These are phyloP conservation scores for Microbotryum intermedium DNA, from an alignment of 1,284 basidiomycete genomes.

Conservation along the genomic window DNA sequence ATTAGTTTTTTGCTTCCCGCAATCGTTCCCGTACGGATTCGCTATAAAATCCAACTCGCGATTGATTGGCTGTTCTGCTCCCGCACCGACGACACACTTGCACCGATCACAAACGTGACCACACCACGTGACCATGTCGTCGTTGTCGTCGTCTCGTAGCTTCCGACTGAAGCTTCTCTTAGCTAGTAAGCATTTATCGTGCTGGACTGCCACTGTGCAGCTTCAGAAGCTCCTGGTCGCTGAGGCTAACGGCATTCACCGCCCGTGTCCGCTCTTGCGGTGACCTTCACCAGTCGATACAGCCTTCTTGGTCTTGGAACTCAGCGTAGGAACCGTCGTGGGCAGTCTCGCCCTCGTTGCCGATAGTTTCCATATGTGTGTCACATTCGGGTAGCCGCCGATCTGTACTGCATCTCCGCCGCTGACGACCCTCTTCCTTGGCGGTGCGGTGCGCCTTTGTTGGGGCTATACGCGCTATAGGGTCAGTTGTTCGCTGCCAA, in stretches of 20 bases:
- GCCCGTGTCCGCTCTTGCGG: slow-evolving; percentile 63
- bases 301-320: slow-evolving; percentile 85
- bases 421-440: neutral
- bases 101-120: too few relatives aligned
- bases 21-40: too few relatives aligned
- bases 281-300: slow-evolving; percentile 65
- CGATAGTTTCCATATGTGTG: slow-evolving; percentile 94
- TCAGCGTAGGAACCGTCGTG: slow-evolving; percentile 56
- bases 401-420: neutral
- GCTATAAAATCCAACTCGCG: too few relatives aligned
- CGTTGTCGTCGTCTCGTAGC: too few relatives aligned
- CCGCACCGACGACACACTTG: too few relatives aligned
- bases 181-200: slow-evolving; percentile 9
- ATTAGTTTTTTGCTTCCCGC: too few relatives aligned
- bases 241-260: slow-evolving; percentile 39
- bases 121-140: too few relatives aligned
- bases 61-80: too few relatives aligned
- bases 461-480: neutral
- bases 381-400: neutral
- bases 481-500: neutral
- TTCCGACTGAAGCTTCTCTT: slow-evolving; percentile 28
- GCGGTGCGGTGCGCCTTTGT: neutral
- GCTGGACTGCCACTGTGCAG: too few relatives aligned
- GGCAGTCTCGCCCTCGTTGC: slow-evolving; percentile 57
- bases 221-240: slow-evolving; percentile 32